A percentile compares a stretch with the other conserved stretches of the same genome.
These are phyloP conservation scores for Leccinellum albellum DNA, from an alignment of 768 basidiomycete genomes.

Conservation along the genomic window DNA sequence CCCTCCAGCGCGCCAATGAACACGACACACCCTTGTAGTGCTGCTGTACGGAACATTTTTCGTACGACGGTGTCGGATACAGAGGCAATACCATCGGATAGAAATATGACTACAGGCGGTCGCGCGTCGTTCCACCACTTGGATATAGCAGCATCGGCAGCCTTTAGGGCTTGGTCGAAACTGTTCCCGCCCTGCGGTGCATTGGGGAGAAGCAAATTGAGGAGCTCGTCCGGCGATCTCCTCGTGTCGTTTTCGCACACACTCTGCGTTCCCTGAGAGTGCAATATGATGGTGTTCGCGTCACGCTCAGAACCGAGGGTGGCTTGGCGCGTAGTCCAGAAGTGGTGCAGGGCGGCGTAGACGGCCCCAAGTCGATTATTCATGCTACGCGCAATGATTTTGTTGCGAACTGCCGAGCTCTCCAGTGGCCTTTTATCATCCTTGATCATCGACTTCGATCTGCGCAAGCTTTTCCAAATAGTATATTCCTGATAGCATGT, in stretches of 20 bases:
- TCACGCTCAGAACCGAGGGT: conserved; percentile 39
- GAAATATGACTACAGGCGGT: conserved; percentile 50
- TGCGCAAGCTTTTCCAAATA: conserved; percentile 11
- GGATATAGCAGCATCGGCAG: conserved; percentile 37
- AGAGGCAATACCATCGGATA: conserved; percentile 51
- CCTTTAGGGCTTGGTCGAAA: conserved; percentile 39
- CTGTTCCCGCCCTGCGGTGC: conserved; percentile 39
- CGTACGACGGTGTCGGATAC: conserved; percentile 33
- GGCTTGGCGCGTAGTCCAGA: conserved; percentile 49
- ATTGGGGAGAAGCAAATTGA: conserved; percentile 36
- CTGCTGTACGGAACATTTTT: conserved; percentile 35
- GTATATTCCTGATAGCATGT: not conserved
- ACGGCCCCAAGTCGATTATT: conserved; percentile 57
- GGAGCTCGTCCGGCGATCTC: conserved; percentile 42
- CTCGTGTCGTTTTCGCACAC: conserved; percentile 42
- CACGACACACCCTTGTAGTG: conserved; percentile 39
- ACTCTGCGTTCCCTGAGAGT: conserved; percentile 26
- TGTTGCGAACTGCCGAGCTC: conserved; percentile 32
- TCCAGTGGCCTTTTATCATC: conserved; percentile 40
- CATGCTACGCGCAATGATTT: not conserved
- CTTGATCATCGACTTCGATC: conserved; percentile 49
- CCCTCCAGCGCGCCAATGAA: not conserved
- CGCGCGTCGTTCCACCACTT: conserved; percentile 43
- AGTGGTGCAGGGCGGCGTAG: conserved; percentile 47
- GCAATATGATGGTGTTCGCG: conserved; percentile 53